Conservation (phyloP, 2,329 filamentous ascomycete genomes). For the Magnaporthiopsis poae region DNA sequence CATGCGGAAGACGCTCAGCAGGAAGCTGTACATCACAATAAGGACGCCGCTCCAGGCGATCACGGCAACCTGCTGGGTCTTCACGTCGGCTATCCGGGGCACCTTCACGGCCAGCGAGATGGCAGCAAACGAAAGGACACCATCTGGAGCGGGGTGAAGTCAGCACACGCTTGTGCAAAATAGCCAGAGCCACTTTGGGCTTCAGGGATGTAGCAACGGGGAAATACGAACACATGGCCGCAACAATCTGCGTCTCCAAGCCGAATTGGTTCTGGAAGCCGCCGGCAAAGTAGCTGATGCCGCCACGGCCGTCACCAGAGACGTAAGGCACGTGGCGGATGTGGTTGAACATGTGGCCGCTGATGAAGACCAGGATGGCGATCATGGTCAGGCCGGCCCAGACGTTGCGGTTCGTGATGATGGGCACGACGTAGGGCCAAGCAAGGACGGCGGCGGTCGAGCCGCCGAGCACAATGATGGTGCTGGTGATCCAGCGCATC, state of each 20-base stretch:
- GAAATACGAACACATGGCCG: conserved; percentile 67
- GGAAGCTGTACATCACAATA: conserved; percentile 81
- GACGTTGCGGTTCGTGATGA: conserved; percentile 81
- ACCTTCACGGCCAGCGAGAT: conserved; percentile 89
- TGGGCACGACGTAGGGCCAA: conserved; percentile 67
- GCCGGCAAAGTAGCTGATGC: conserved; percentile 77
- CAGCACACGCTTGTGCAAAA: not conserved
- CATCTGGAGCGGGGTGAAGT: conserved; percentile 26
- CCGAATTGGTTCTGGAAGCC: conserved; percentile 93
- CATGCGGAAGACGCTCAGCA: conserved; percentile 83
- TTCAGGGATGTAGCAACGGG: not conserved
- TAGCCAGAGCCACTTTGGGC: too few species aligned
- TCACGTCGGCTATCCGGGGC: conserved; percentile 71
- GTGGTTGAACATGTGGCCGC: conserved; percentile 98
- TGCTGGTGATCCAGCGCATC: conserved; percentile 57
- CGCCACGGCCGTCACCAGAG: conserved; percentile 70
- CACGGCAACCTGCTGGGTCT: conserved; percentile 70
- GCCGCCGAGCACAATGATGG: conserved; percentile 59
- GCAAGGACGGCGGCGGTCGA: conserved; percentile 61
- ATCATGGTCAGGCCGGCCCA: conserved; percentile 90
- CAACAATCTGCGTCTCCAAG: conserved; percentile 89
- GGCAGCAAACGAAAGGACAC: conserved; percentile 74
- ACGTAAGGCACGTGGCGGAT: conserved; percentile 95
- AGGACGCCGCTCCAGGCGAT: conserved; percentile 69
- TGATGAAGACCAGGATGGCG: conserved; percentile 81